Conservation (phyloP, 805 yeast species). For the Nakazawaea sp. region DNA sequence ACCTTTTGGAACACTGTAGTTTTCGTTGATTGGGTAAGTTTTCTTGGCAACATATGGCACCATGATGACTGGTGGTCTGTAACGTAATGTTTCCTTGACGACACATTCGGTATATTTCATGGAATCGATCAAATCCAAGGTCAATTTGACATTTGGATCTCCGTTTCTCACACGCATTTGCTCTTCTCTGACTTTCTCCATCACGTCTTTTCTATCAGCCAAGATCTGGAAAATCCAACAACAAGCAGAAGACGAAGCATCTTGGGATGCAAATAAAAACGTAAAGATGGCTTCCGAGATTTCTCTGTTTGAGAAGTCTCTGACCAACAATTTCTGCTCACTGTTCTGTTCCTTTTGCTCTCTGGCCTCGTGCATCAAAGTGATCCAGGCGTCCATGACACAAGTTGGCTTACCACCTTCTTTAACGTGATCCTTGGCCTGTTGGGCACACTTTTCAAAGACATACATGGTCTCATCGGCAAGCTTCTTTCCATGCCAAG, state of each 20-base stretch:
- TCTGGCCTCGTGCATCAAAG: constrained; percentile 71
- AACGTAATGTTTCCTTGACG: constrained; percentile 86
- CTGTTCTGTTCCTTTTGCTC: constrained; percentile 38
- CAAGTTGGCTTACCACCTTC: constrained; percentile 76
- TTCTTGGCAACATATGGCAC: constrained; percentile 94
- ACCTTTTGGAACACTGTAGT: constrained; percentile 92
- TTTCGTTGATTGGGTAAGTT: constrained; percentile 73
- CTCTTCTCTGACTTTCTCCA: constrained; percentile 82
- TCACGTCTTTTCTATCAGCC: constrained; percentile 92
- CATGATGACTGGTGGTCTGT: constrained; percentile 97
- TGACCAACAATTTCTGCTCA: constrained; percentile 53
- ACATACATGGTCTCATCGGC: constrained; percentile 93
- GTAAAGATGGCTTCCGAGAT: constrained; percentile 96
- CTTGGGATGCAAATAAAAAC: constrained; percentile 95
- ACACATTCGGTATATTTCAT: constrained; percentile 89
- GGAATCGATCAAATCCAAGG: constrained; percentile 68
- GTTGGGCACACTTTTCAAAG: constrained; percentile 82
- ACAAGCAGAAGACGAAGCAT: constrained; percentile 93
- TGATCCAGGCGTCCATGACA: constrained; percentile 94
- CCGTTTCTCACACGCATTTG: constrained; percentile 78
- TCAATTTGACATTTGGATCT: constrained; percentile 56
- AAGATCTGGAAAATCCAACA: constrained; percentile 97
- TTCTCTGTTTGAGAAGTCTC: constrained; percentile 85
- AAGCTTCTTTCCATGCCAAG: constrained; percentile 94
- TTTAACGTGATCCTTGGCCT: constrained; percentile 75